Conservation (phyloP, 805 yeast genomes). For the Starmerella khaoyaiensis region DNA sequence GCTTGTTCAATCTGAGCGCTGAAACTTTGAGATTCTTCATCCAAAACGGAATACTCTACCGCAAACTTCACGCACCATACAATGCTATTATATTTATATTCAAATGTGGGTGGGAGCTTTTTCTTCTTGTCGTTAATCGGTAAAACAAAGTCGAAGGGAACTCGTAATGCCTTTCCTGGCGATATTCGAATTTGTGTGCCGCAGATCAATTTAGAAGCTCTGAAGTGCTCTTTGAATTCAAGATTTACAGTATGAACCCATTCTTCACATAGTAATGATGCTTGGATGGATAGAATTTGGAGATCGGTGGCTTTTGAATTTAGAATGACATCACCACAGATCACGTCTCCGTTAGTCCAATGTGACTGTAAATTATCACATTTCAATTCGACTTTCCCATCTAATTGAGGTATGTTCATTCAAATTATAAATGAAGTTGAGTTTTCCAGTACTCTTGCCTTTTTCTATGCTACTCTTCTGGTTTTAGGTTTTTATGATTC, state of each 20-base stretch:
- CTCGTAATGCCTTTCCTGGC: background rate
- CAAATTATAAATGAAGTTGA: too few species aligned
- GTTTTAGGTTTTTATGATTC: too few species aligned
- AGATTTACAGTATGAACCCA: conserved; percentile 13
- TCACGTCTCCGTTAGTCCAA: conserved; percentile 8
- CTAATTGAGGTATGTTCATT: too few species aligned
- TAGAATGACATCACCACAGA: conserved; percentile 6
- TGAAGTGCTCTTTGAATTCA: conserved; percentile 13
- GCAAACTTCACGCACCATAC: conserved; percentile 8
- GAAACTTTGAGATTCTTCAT: too few species aligned
- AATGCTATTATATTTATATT: conserved; percentile 6
- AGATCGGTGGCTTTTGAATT: background rate
- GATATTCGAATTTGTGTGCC: background rate
- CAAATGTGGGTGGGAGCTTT: conserved; percentile 12
- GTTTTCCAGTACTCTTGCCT: too few species aligned
- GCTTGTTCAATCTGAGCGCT: too few species aligned
- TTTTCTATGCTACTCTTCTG: too few species aligned
- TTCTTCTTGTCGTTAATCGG: conserved; percentile 2
- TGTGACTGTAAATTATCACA: background rate
- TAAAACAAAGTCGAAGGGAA: conserved; percentile 4
- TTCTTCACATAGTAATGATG: conserved; percentile 10
- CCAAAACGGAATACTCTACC: conserved; percentile 1
- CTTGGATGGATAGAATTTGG: conserved; percentile 1
- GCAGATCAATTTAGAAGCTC: conserved; percentile 1
- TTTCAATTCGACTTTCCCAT: conserved; percentile 1